These are phyloP conservation scores for Biscutella auriculata DNA, from an alignment of 441 rosid genomes.

Conservation along the genomic window DNA sequence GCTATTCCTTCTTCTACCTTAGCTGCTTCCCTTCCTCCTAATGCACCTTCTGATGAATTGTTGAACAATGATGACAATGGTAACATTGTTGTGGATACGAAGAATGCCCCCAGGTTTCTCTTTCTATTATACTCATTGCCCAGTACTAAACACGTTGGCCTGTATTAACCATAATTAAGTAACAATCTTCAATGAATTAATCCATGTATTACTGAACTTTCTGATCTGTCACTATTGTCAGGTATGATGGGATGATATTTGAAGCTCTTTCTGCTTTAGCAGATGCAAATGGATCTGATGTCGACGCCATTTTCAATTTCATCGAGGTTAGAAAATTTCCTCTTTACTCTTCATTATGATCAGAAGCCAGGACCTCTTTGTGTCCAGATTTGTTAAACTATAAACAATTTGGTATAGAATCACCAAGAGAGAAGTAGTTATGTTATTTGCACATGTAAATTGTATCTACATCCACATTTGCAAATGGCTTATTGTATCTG, in stretches of 20 bases:
- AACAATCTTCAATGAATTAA: background rate
- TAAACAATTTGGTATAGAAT: background rate
- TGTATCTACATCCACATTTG: too few species aligned
- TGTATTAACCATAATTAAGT: background rate
- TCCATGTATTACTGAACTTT: background rate
- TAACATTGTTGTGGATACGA: slow-evolving; percentile 26
- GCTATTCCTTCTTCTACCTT: slow-evolving; percentile 24
- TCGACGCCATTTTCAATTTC: slow-evolving; percentile 39
- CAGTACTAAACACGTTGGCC: background rate
- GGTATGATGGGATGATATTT: slow-evolving; percentile 59
- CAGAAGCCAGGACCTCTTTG: background rate
- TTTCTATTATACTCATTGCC: background rate
- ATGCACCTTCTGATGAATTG: slow-evolving; percentile 29
- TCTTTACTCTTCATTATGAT: slow-evolving; percentile 3
- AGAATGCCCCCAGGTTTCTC: slow-evolving; percentile 40
- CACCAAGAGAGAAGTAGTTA: background rate
- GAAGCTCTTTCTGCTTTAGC: slow-evolving; percentile 52
- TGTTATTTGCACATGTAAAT: background rate
- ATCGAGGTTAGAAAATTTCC: slow-evolving; percentile 42
- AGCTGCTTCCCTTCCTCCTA: slow-evolving; percentile 21
- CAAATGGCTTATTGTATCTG: too few species aligned
- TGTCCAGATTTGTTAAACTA: background rate
- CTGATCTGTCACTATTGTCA: slow-evolving; percentile 6
- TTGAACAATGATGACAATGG: slow-evolving; percentile 21
- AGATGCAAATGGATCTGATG: slow-evolving; percentile 46